These are phyloP conservation scores for Suillus occidentalis DNA, from an alignment of 768 basidiomycete genomes.

Conservation along the genomic window DNA sequence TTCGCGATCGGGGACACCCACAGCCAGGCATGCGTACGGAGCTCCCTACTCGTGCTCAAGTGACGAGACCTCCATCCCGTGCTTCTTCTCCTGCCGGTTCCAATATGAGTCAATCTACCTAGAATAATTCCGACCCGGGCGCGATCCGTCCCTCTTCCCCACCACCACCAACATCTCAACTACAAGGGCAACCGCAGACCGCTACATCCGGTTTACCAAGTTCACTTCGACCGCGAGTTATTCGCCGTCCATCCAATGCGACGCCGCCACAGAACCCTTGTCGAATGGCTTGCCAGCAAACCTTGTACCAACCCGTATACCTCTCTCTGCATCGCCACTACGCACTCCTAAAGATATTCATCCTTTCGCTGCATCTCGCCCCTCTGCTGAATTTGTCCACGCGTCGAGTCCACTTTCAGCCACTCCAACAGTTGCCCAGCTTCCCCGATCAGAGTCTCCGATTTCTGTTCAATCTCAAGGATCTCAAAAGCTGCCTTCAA, in stretches of 20 bases:
- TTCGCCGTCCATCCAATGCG: conserved; percentile 47
- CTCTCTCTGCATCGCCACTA: conserved; percentile 25
- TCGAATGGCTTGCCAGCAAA: conserved; percentile 25
- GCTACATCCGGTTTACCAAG: conserved; percentile 25
- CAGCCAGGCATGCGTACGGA: conserved; percentile 9
- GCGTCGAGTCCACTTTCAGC: conserved; percentile 20
- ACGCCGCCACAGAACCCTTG: conserved; percentile 30
- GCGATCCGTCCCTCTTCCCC: conserved; percentile 16
- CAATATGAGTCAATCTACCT: conserved; percentile 18
- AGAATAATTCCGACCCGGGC: conserved; percentile 21
- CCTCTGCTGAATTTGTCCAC: conserved; percentile 22
- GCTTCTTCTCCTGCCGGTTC: conserved; percentile 42
- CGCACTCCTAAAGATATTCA: conserved; percentile 16
- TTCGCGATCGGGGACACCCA: conserved; percentile 9
- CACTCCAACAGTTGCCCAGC: conserved; percentile 10
- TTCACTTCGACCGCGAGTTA: conserved; percentile 35
- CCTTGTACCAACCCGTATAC: conserved; percentile 25
- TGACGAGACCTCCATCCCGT: conserved; percentile 33
- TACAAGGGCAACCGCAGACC: conserved; percentile 20
- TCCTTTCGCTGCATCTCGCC: conserved; percentile 13
- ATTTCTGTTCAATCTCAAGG: conserved; percentile 16
- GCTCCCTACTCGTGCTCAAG: conserved; percentile 24
- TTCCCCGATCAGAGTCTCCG: conserved; percentile 21
- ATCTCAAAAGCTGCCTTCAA: conserved; percentile 27
- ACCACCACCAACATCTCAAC: conserved; percentile 25